Conservation (phyloP, 2,329 filamentous ascomycete genomes). For the Microcera coccophila region DNA sequence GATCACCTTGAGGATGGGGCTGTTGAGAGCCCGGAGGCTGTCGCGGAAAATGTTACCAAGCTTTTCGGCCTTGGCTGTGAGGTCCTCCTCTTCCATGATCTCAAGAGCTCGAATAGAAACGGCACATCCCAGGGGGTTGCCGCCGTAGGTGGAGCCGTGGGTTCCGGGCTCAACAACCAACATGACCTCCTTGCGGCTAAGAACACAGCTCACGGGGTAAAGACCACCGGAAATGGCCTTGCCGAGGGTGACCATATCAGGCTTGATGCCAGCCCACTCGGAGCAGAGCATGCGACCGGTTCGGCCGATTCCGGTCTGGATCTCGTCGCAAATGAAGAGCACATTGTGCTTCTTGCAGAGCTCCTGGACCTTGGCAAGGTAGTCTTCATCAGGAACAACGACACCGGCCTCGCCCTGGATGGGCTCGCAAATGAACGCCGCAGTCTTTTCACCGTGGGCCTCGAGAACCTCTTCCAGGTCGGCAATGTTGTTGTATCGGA, state of each 20-base stretch:
- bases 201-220: slow-evolving; percentile 95
- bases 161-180: slow-evolving; percentile 93
- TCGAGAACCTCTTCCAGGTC: slow-evolving; percentile 78
- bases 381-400: slow-evolving; percentile 87
- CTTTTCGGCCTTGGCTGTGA: slow-evolving; percentile 76
- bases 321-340: slow-evolving; percentile 95
- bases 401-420: slow-evolving; percentile 98
- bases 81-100: slow-evolving; percentile 84
- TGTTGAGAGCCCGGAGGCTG: slow-evolving; percentile 69
- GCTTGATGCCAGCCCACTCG: slow-evolving; percentile 92
- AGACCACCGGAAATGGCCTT: slow-evolving; percentile 98
- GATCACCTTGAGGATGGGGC: slow-evolving; percentile 74
- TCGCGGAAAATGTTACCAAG: slow-evolving; percentile 81
- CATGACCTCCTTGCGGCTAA: slow-evolving; percentile 88
- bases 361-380: slow-evolving; percentile 72
- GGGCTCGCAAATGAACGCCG: slow-evolving; percentile 90
- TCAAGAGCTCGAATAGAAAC: slow-evolving; percentile 94
- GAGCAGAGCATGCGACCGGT: slow-evolving; percentile 92
- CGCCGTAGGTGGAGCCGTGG: slow-evolving; percentile 97
- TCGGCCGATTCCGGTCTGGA: slow-evolving; percentile 94
- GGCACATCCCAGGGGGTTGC: slow-evolving; percentile 91
- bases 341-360: slow-evolving; percentile 96
- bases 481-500: slow-evolving; percentile 80
- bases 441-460: slow-evolving; percentile 76
- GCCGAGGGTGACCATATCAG: slow-evolving; percentile 88